Percentiles rank a stretch among this genome's conserved stretches.
Conservation (phyloP, 768 basidiomycete genomes). For the Podaxis sp. region DNA sequence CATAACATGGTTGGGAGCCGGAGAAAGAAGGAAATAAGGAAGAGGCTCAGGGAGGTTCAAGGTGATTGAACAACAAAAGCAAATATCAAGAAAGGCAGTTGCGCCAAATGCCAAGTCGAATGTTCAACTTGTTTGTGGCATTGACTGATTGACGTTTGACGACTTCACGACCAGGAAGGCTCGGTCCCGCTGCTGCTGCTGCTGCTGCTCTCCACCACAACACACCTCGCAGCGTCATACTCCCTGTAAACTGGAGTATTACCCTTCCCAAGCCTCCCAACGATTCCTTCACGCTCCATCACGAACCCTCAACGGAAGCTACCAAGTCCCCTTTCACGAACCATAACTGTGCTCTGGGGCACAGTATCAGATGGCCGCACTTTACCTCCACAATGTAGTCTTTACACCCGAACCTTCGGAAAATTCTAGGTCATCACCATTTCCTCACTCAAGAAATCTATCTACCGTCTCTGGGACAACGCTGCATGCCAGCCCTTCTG, state of each 20-base stretch:
- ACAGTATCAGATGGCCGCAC: constrained; percentile 46
- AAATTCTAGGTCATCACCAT: constrained; percentile 16
- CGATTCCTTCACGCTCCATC: constrained; percentile 2
- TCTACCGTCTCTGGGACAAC: constrained; percentile 38
- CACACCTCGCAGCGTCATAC: not conserved
- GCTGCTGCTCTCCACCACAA: not conserved
- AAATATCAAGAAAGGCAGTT: not conserved
- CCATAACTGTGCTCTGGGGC: constrained; percentile 7
- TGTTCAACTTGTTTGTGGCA: constrained; percentile 1
- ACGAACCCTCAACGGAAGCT: constrained; percentile 15
- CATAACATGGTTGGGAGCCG: not conserved
- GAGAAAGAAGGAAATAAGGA: not conserved
- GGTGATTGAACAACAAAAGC: constrained; percentile 8
- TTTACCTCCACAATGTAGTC: constrained; percentile 56
- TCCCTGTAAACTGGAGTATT: not conserved
- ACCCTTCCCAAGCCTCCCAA: not conserved
- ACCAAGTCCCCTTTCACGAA: constrained; percentile 19
- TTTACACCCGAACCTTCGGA: constrained; percentile 36
- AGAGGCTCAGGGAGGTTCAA: not conserved
- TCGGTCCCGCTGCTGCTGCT: not conserved
- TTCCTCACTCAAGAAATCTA: constrained; percentile 43
- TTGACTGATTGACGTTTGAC: constrained; percentile 9
- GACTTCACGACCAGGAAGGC: constrained; percentile 10
- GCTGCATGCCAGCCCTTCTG: constrained; percentile 34
- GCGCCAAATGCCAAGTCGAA: constrained; percentile 4